Evolutionary conservation across 139 green algal species (phyloP).

Genomic region (Edaphochlamys debaryana): DNA sequence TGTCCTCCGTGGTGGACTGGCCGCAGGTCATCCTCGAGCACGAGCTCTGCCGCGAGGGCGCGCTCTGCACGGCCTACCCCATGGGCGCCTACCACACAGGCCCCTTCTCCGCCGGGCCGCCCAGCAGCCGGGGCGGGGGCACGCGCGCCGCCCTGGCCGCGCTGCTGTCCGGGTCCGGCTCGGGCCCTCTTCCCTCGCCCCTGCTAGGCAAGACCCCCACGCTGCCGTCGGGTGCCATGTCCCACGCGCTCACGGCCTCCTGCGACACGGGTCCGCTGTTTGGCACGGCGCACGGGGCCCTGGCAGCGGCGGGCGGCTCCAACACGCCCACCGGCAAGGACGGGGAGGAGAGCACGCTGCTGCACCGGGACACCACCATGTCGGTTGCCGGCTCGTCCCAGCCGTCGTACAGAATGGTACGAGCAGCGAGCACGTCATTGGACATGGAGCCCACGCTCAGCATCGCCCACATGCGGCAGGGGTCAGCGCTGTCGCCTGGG

Average conservation of each 20-base stretch:
- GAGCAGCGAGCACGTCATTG: too few species aligned
- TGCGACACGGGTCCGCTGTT: slow-evolving; percentile 3
- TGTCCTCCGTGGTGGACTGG: not conserved
- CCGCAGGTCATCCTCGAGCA: not conserved
- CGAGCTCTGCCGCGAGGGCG: not conserved
- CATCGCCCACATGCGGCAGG: too few species aligned
- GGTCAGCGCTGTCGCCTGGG: too few species aligned
- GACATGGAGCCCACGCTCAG: too few species aligned
- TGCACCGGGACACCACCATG: too few species aligned
- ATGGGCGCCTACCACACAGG: too few species aligned
- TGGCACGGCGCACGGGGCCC: not conserved
- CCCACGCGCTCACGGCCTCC: slow-evolving; percentile 9
- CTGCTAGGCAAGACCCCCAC: not conserved
- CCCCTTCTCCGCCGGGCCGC: too few species aligned
- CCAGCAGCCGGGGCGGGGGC: not conserved
- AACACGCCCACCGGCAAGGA: not conserved
- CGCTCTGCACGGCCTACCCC: not conserved
- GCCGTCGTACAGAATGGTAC: too few species aligned
- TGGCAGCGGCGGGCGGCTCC: not conserved
- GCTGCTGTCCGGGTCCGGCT: not conserved
- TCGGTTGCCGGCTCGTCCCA: too few species aligned
- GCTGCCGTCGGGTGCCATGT: not conserved
- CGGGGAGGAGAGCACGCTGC: too few species aligned
- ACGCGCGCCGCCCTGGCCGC: not conserved
- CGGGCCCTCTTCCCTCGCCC: slow-evolving; percentile 16